Base-by-base conservation (phyloP, 164 flowering plant species). In the Stephania yunnanensis region DNA sequence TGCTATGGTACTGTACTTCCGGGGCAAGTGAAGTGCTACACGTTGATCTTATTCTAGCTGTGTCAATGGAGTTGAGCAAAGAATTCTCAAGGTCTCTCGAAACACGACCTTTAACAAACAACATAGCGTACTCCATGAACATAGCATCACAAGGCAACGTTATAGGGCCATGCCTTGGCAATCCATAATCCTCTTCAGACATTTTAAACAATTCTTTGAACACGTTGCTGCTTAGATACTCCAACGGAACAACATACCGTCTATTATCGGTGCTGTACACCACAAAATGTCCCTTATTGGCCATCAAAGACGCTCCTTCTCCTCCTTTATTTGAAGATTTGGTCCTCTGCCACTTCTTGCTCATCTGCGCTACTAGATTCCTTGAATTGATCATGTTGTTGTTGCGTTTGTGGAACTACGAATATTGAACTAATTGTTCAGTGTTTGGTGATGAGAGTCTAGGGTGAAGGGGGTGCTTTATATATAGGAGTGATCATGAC, bases 151-250 rank as follows among this genome's bases (percentile, higher is more conserved):
- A 76, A 9, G 78, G 74, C 19, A 76, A 64, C 8, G 52, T 70
- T 22, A 76, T 46, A 22, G 77, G 82, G 0, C 80, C 78, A 71
- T 71, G 31, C 17, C 78, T 36, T 5, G 75, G 69, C 52, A 80
- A 30, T 69, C 82, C 82, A 77, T 73, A 80, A 73, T 80, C 80
- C 52, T 65, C 77, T 74, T 74, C 78, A 1, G 82, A 75, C 75
- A 74, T 74, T 55, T 44, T 53, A 53, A 80, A 68, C 11, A 80
- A 72, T 73, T 80, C 70, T 68, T 25, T 67, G 61, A 80, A 66
- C 19, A 75, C 25, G 22, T 6, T 20, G 53, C 50, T 74, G 7
- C 19, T 48, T 6, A 74, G 77, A 58, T 80, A 64, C 13, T 13
- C 69, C 65, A 80, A 74, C 0, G 82, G 82, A 77, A 80, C 70